Evolutionary conservation across 176 grass and related monocot species (phyloP), one percentile per base, ranked within the genome.

Genomic region (Triticum turgidum): DNA sequence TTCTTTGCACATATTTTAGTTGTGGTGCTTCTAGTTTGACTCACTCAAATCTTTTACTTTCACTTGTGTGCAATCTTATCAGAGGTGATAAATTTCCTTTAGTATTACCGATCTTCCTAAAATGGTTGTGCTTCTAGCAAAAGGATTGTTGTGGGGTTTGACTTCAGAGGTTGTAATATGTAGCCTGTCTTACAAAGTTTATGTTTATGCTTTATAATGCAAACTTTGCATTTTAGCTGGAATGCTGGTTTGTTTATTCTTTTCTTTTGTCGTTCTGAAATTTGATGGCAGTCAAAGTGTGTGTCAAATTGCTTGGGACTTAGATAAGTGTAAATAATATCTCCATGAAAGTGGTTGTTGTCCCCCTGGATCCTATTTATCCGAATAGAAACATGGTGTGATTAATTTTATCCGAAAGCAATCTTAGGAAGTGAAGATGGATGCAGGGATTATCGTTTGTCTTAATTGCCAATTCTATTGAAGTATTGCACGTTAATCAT

Each of bases 91-190:
- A 41, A 11, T 75, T 47, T 80, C 21, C 18, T 73, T 74, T 35
- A 47, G 12, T 66, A 44, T 79, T 84, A 83, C 3, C 9, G 5
- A 7, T 21, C 61, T 90, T 81, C 29, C 61, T 91, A 47, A 33
- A 74, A 67, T 42, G 54, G 6, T 27, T 74, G 6, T 89, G 69
- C 29, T 62, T 41, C 78, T 42, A 12, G 25, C 54, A 54, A 73
- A 65, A 70, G 34, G 29, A n/a, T 32, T 42, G 17, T 35, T 33
- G 0, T 29, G 11, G 35, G 15, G 27, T 45, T 21, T 83, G 29
- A 70, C 34, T 70, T 82, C 11, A 76, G n/a, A 87, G 17, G 25
- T 66, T 42, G 12, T 64, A 88, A 32, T 80, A 52, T 71, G 30
- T 24, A 14, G 3, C 33, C 56, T 9, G 17, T 74, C 21, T 66